Base-by-base conservation (phyloP, 371 early-diverging fungal species). In the Chytridium lagenaria region DNA sequence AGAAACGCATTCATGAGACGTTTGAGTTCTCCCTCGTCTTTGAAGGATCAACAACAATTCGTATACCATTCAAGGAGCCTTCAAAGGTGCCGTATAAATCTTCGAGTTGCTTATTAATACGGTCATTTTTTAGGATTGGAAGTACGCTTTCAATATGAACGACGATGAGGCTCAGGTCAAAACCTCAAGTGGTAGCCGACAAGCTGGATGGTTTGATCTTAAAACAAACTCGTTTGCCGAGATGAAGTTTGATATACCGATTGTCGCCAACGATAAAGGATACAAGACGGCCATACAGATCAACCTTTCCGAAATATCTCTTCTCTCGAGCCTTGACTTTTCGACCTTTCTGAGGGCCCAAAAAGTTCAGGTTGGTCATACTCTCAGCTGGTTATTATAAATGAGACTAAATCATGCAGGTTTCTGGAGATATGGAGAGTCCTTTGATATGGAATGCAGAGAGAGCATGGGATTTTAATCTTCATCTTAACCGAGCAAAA, bases 401-500 rank as follows among this genome's bases (percentile, higher is more conserved):
- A n/a, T n/a, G n/a, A n/a, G n/a, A n/a, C n/a, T n/a, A n/a, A n/a
- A n/a, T n/a, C n/a, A n/a, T n/a, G n/a, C 50, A 49, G 65, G 44
- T 52, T 50, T 70, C 33, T 39, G 81, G 87, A 30, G 74, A 76
- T 15, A 84, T 93, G 84, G 87, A 86, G 7, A 84, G 83, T 51
- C 95, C 95, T 0, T 67, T 91, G 5, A 76, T 88, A n/a, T 95
- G 95, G 95, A 94, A 95, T 77, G 87, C 84, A 0, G 82, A 81
- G 64, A 85, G 93, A 30, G 78, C 74, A 2, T 93, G 94, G 93
- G 80, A 82, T 12, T 85, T 92, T 71, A 82, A 85, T 19, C 67
- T 89, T 19, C 71, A 75, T 75, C 75, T 39, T 68, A 75, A 0
- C 1, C 40, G 70, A 1, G 23, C 91, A 19, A 77, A 81, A 31